phyloP scores from a whole-genome alignment of 140 eudicot genomes.

The Stevia rebaudiana region DNA sequence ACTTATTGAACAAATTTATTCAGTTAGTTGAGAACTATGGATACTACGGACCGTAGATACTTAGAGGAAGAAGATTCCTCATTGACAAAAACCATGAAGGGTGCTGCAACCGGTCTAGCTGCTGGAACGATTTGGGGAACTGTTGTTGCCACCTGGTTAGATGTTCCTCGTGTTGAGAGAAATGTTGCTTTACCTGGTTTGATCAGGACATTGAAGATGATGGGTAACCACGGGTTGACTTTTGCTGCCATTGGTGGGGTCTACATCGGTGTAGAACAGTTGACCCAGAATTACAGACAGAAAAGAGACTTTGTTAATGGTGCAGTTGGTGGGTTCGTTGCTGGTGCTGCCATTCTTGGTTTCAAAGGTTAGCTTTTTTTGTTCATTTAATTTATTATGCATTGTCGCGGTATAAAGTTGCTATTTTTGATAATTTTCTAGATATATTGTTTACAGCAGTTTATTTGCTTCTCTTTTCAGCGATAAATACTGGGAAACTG shows the following conservation, averaged over 20 bases:
- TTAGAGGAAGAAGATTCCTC: slow-evolving; percentile 78
- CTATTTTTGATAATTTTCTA: neutral
- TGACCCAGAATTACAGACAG: slow-evolving; percentile 60
- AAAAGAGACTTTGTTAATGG: slow-evolving; percentile 91
- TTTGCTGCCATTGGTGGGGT: slow-evolving; percentile 97
- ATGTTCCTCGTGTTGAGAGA: slow-evolving; percentile 97
- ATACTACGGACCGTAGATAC: slow-evolving; percentile 59
- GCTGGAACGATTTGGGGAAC: slow-evolving; percentile 94
- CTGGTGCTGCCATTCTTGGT: slow-evolving; percentile 86
- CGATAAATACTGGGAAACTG: neutral
- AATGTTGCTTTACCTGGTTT: slow-evolving; percentile 83
- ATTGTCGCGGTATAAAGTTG: neutral
- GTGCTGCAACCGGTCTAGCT: slow-evolving; percentile 61
- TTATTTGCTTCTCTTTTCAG: slow-evolving; percentile 2
- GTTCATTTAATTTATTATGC: neutral
- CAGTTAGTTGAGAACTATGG: slow-evolving; percentile 42
- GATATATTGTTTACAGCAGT: neutral
- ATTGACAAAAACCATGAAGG: slow-evolving; percentile 59
- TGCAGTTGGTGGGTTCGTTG: slow-evolving; percentile 92
- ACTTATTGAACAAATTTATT: slow-evolving; percentile 1
- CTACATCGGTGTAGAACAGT: slow-evolving; percentile 85
- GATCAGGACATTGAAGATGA: slow-evolving; percentile 79
- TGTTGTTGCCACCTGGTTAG: slow-evolving; percentile 89
- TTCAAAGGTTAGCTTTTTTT: slow-evolving; percentile 51
- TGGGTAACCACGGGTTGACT: slow-evolving; percentile 84